These are phyloP conservation scores for Leccinum pachyderme DNA, from an alignment of 1,284 basidiomycete genomes.

Conservation along the genomic window DNA sequence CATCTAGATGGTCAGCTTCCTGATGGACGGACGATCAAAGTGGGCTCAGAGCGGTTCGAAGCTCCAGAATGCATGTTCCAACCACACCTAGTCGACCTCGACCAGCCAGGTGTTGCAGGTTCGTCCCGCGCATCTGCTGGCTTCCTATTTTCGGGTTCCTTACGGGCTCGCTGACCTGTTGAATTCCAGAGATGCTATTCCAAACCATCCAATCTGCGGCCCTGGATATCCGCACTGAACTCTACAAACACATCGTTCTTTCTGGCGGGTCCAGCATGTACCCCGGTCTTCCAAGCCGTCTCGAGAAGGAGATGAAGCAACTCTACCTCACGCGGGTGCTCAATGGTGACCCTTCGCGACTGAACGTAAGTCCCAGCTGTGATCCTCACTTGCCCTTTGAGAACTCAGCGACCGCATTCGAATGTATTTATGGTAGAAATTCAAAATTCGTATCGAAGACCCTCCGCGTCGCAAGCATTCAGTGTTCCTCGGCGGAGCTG, in stretches of 20 bases:
- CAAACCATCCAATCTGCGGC: slow-evolving; percentile 93
- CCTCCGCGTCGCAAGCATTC: slow-evolving; percentile 98
- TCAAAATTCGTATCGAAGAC: slow-evolving; percentile 98
- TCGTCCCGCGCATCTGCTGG: slow-evolving; percentile 17
- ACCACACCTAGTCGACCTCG: slow-evolving; percentile 95
- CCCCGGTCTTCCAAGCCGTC: slow-evolving; percentile 91
- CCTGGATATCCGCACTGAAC: slow-evolving; percentile 85
- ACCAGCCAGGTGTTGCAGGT: slow-evolving; percentile 96
- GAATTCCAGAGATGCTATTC: slow-evolving; percentile 87
- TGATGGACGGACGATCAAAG: slow-evolving; percentile 95
- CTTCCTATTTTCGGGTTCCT: neutral
- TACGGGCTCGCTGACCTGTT: neutral
- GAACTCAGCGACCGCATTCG: neutral
- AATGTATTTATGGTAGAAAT: slow-evolving; percentile 64
- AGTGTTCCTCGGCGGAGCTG: slow-evolving; percentile 98
- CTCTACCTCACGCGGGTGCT: slow-evolving; percentile 91
- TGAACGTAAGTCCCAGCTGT: slow-evolving; percentile 68
- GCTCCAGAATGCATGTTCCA: slow-evolving; percentile 99
- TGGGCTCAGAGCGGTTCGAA: slow-evolving; percentile 98
- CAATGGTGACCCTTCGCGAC: slow-evolving; percentile 76
- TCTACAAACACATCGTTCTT: slow-evolving; percentile 98
- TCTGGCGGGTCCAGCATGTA: slow-evolving; percentile 99
- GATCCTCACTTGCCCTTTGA: neutral
- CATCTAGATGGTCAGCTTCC: slow-evolving; percentile 63
- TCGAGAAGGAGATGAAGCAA: slow-evolving; percentile 99